phyloP scores from a whole-genome alignment of 129 eudicot genomes.

The Arctium lappa region DNA sequence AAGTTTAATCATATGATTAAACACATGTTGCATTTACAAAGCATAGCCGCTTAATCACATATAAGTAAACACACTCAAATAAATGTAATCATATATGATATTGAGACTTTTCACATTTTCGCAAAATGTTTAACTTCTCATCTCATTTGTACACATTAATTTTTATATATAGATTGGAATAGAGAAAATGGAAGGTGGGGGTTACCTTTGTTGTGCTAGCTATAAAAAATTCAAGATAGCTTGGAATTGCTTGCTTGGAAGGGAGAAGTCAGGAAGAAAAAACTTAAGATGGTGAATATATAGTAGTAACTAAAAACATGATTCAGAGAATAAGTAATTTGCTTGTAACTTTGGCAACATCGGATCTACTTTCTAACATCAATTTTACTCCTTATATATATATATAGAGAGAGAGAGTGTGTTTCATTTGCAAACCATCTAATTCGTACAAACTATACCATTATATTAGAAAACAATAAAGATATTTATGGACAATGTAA shows the following conservation, averaged over 20 bases:
- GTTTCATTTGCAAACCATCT: too few species aligned
- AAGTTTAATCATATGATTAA: too few species aligned
- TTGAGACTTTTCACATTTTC: too few species aligned
- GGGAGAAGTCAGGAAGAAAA: not conserved
- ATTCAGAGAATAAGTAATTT: not conserved
- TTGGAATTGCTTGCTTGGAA: not conserved
- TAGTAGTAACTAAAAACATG: not conserved
- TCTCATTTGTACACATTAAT: too few species aligned
- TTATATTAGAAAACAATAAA: too few species aligned
- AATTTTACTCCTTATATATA: not conserved
- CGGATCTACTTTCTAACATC: not conserved
- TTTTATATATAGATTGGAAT: not conserved
- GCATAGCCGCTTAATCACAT: too few species aligned
- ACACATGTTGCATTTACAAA: too few species aligned
- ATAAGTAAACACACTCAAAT: too few species aligned
- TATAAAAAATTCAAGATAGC: not conserved
- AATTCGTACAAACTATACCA: too few species aligned
- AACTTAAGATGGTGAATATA: not conserved
- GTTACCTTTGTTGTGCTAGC: not conserved
- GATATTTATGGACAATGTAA: too few species aligned
- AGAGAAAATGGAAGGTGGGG: not conserved
- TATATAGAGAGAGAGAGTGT: not conserved
- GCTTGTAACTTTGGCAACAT: slow-evolving; percentile 11
- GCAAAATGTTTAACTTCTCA: too few species aligned
- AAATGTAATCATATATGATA: too few species aligned